Conservation (phyloP, 331 rosid species). For the Cydonia oblonga region DNA sequence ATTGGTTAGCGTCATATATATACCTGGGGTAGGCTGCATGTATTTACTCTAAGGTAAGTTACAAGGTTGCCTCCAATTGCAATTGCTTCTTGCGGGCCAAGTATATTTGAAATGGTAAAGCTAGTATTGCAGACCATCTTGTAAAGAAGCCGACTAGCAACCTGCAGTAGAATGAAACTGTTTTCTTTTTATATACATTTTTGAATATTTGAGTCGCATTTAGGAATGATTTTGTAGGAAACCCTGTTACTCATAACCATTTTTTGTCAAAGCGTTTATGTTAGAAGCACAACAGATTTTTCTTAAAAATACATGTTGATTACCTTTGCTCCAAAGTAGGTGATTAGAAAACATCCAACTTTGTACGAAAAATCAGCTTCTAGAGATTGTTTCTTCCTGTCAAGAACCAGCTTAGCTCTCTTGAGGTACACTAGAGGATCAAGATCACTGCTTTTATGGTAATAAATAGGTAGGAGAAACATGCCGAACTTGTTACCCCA, state of each 20-base stretch:
- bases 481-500: slow-evolving; percentile 86
- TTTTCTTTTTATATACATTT: too few species aligned
- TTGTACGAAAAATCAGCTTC: slow-evolving; percentile 62
- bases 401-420: slow-evolving; percentile 70
- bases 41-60: slow-evolving; percentile 52
- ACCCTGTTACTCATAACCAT: too few species aligned
- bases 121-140: slow-evolving; percentile 62
- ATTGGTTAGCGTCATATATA: neutral
- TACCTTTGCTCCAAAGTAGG: slow-evolving; percentile 65
- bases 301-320: neutral
- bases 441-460: slow-evolving; percentile 19
- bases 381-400: slow-evolving; percentile 53
- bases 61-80: slow-evolving; percentile 57
- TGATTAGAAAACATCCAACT: slow-evolving; percentile 43
- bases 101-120: slow-evolving; percentile 72
- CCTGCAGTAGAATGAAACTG: slow-evolving; percentile 21
- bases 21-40: slow-evolving; percentile 80
- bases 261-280: too few species aligned
- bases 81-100: slow-evolving; percentile 82
- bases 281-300: too few species aligned
- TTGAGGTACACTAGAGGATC: slow-evolving; percentile 42
- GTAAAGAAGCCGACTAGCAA: slow-evolving; percentile 56
- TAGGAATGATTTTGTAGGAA: too few species aligned
- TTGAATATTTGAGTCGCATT: too few species aligned
- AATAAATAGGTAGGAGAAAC: slow-evolving; percentile 65